Percentiles rank a stretch among this genome's conserved stretches.
Evolutionary conservation across 139 green algal genomes (phyloP).

Genomic region (Coccomyxa sp.): DNA sequence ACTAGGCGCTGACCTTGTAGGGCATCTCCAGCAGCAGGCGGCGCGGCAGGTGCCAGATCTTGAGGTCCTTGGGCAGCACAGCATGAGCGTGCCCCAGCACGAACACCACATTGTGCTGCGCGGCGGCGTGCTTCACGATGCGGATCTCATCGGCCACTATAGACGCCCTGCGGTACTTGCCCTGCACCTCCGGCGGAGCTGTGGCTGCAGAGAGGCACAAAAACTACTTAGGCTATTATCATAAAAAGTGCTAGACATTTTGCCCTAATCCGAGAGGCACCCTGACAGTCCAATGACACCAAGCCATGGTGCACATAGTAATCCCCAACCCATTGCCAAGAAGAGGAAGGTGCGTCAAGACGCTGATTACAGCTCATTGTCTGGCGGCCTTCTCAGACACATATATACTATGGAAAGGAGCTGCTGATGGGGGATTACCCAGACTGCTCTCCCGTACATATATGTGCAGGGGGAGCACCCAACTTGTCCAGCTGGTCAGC

Average conservation of each 20-base stretch:
- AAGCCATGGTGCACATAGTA: too few species aligned
- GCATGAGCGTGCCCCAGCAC: not conserved
- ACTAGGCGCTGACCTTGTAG: not conserved
- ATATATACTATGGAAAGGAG: not conserved
- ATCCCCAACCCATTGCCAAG: too few species aligned
- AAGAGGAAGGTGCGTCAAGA: too few species aligned
- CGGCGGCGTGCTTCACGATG: not conserved
- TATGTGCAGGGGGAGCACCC: not conserved
- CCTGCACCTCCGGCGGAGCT: not conserved
- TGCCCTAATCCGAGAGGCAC: too few species aligned
- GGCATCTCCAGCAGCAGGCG: constrained; percentile 4
- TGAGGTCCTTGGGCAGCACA: not conserved
- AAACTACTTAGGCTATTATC: not conserved
- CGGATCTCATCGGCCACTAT: not conserved
- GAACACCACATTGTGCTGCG: not conserved
- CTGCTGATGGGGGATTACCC: too few species aligned
- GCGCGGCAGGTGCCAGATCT: not conserved
- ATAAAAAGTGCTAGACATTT: not conserved
- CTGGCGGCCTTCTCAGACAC: not conserved
- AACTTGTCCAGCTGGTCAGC: not conserved
- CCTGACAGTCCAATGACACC: too few species aligned
- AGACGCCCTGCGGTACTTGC: not conserved
- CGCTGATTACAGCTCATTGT: not conserved
- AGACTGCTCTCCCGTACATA: too few species aligned
- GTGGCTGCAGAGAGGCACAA: not conserved